These are phyloP conservation scores for Aspergillus sp. DNA, from an alignment of 2,329 filamentous ascomycete species.

Conservation along the genomic window DNA sequence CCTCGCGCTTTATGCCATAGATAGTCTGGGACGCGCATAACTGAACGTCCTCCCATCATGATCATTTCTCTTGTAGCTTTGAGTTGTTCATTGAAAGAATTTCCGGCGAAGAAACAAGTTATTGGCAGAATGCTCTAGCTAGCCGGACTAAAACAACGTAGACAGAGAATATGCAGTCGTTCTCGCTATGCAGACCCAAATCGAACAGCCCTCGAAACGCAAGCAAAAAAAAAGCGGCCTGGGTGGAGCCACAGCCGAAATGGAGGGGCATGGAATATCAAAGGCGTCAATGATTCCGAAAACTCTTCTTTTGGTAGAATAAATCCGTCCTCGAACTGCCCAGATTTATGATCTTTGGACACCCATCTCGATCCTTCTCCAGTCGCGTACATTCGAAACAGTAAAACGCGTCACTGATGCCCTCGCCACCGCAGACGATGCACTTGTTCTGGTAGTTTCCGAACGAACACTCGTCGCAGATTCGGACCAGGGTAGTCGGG, in stretches of 20 bases:
- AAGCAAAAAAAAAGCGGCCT: slow-evolving; percentile 5
- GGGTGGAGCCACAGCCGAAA: neutral
- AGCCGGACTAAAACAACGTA: no score
- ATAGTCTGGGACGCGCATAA: neutral
- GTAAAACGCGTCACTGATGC: slow-evolving; percentile 97
- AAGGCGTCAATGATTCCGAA: slow-evolving; percentile 36
- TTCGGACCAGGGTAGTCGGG: slow-evolving; percentile 91
- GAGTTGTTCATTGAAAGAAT: no score
- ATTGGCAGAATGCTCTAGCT: no score
- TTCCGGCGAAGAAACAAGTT: no score
- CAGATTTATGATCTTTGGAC: slow-evolving; percentile 98
- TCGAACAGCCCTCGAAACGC: slow-evolving; percentile 2
- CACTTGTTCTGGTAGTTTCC: slow-evolving; percentile 99
- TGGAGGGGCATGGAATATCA: no score
- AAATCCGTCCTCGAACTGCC: slow-evolving; percentile 94
- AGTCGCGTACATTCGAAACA: slow-evolving; percentile 97
- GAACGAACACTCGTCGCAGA: slow-evolving; percentile 99
- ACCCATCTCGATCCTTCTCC: slow-evolving; percentile 95
- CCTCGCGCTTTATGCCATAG: neutral
- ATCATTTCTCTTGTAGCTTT: neutral
- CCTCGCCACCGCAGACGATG: slow-evolving; percentile 96
- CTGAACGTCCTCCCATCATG: neutral
- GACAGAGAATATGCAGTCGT: neutral
- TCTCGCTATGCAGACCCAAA: neutral
- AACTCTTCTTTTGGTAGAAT: slow-evolving; percentile 67